A percentile compares a stretch with the other conserved stretches of the same genome.
Evolutionary conservation across 2,329 filamentous ascomycete species (phyloP).

Genomic region (Scedosporium minutisporum): DNA sequence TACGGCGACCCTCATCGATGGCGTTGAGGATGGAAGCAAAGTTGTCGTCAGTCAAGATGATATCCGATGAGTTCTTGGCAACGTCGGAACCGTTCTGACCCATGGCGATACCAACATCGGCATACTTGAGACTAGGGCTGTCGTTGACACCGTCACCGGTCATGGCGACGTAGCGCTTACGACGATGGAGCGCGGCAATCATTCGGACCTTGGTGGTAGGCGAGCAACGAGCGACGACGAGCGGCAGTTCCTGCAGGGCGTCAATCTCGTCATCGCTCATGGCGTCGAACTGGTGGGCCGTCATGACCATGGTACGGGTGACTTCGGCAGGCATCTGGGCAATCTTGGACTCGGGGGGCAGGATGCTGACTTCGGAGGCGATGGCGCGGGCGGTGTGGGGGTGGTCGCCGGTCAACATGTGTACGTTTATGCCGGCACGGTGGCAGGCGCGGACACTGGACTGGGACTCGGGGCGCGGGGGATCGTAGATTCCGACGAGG

Average conservation of each 20-base stretch:
- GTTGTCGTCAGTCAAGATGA: conserved; percentile 62
- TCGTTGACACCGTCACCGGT: conserved; percentile 65
- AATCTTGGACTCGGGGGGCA: conserved; percentile 35
- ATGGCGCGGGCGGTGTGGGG: conserved; percentile 54
- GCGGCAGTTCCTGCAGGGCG: conserved; percentile 47
- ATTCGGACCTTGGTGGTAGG: conserved; percentile 64
- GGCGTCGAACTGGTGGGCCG: conserved; percentile 53
- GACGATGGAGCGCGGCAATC: conserved; percentile 63
- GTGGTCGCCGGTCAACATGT: conserved; percentile 63
- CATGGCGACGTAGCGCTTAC: conserved; percentile 54
- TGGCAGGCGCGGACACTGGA: conserved; percentile 49
- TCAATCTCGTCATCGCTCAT: conserved; percentile 55
- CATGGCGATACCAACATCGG: conserved; percentile 65
- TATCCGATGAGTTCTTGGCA: conserved; percentile 55
- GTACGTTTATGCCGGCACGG: conserved; percentile 52
- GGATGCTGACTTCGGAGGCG: conserved; percentile 51
- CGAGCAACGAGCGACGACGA: conserved; percentile 62
- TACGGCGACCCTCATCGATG: conserved; percentile 56
- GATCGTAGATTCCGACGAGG: conserved; percentile 61
- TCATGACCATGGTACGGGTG: conserved; percentile 49
- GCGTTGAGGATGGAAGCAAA: conserved; percentile 35
- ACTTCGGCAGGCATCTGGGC: conserved; percentile 32
- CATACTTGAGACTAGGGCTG: conserved; percentile 54
- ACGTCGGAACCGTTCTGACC: conserved; percentile 57
- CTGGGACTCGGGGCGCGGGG: conserved; percentile 57